Conservation (phyloP, 331 rosid genomes). For the Spiraea crenata region DNA sequence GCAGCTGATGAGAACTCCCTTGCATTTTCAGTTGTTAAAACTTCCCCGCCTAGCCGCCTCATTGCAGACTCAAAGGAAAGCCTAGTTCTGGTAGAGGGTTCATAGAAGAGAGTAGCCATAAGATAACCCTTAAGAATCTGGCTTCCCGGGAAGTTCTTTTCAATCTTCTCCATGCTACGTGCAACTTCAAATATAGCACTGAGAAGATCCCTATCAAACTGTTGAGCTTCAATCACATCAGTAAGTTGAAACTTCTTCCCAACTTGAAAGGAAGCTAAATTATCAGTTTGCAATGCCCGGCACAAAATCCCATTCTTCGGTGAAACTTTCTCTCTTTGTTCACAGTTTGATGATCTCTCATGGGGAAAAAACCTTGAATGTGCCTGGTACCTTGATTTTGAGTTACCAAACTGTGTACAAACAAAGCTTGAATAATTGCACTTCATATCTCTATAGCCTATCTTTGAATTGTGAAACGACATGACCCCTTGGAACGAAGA, state of each 20-base stretch:
- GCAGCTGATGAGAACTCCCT: constrained; percentile 92
- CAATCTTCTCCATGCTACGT: constrained; percentile 69
- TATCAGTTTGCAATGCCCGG: constrained; percentile 42
- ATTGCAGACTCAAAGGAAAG: constrained; percentile 96
- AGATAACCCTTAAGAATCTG: constrained; percentile 77
- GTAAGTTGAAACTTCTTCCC: constrained; percentile 66
- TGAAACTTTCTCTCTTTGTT: constrained; percentile 15
- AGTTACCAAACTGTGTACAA: constrained; percentile 17
- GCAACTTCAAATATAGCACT: constrained; percentile 69
- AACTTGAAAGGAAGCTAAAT: constrained; percentile 37
- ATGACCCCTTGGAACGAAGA: constrained; percentile 41
- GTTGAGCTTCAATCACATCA: constrained; percentile 90
- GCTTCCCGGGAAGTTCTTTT: constrained; percentile 67
- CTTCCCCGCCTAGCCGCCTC: constrained; percentile 92
- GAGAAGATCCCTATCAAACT: constrained; percentile 68
- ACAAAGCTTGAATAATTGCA: constrained; percentile 22
- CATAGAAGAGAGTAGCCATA: constrained; percentile 93
- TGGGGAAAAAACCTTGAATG: constrained; percentile 22
- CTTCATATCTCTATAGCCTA: constrained; percentile 22
- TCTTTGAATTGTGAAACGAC: constrained; percentile 26
- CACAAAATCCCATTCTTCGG: constrained; percentile 30
- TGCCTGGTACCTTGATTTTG: constrained; percentile 16
- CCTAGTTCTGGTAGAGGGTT: constrained; percentile 92
- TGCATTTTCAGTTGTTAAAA: constrained; percentile 88
- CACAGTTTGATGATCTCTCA: constrained; percentile 29